Conservation (phyloP, 164 flowering plant species). For the Taxillus chinensis region DNA sequence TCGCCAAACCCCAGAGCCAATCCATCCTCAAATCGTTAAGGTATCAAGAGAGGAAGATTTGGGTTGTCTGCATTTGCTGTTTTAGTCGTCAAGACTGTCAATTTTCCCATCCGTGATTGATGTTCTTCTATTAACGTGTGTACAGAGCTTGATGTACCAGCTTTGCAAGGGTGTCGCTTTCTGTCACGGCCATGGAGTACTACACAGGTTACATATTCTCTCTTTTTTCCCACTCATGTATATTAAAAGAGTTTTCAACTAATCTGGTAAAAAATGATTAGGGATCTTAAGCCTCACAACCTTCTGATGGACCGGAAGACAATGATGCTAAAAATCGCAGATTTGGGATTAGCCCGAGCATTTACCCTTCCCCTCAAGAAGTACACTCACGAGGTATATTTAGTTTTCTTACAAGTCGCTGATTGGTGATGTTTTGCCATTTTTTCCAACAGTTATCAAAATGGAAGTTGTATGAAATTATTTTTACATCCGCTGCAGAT, state of each 20-base stretch:
- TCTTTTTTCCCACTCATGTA: no score
- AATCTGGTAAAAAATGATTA: constrained; percentile 8
- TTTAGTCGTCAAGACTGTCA: not conserved
- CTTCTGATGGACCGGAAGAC: constrained; percentile 83
- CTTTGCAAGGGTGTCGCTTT: constrained; percentile 92
- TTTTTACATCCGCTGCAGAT: constrained; percentile 32
- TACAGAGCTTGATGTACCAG: constrained; percentile 84
- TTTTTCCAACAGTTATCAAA: not conserved
- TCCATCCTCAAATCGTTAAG: constrained; percentile 50
- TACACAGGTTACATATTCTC: constrained; percentile 48
- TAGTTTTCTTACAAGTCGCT: not conserved
- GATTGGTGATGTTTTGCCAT: not conserved
- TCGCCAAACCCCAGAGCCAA: constrained; percentile 39
- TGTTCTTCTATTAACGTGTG: not conserved
- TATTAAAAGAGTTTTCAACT: not conserved
- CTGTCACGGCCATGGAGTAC: constrained; percentile 86
- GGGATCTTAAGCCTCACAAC: constrained; percentile 96
- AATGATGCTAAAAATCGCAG: constrained; percentile 77
- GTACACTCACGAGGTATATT: constrained; percentile 82
- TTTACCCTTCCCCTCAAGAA: constrained; percentile 77
- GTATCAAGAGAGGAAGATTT: constrained; percentile 15
- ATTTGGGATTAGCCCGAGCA: constrained; percentile 85
- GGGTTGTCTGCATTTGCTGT: not conserved
- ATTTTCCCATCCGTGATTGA: no score
- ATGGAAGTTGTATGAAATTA: no score